Percentiles rank a stretch among this genome's conserved stretches.
These are phyloP conservation scores for Tulasnella calospora DNA, from an alignment of 768 basidiomycete species.

Conservation along the genomic window DNA sequence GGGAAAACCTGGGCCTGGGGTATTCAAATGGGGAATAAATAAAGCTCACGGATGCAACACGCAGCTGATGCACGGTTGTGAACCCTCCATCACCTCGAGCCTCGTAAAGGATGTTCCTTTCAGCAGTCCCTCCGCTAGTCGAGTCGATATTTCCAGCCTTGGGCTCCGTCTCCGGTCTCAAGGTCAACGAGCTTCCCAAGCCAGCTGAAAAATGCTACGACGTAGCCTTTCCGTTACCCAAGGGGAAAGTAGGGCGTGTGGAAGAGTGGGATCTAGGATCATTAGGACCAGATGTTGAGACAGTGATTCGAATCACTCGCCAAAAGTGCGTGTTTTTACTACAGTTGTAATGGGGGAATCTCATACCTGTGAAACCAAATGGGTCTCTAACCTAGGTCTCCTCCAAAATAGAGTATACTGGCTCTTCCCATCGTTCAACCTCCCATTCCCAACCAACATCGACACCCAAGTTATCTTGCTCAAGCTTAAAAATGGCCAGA, in stretches of 20 bases:
- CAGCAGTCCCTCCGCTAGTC: not conserved
- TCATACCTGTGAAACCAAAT: not conserved
- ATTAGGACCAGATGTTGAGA: conserved; percentile 12
- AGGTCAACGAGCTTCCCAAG: not conserved
- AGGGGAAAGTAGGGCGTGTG: conserved; percentile 11
- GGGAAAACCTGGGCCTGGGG: not conserved
- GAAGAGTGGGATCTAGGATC: conserved; percentile 24
- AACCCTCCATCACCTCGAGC: not conserved
- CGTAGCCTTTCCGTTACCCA: conserved; percentile 18
- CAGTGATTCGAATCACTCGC: conserved; percentile 19
- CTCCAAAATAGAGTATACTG: conserved; percentile 21
- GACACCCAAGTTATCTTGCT: conserved; percentile 25
- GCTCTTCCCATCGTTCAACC: conserved; percentile 22
- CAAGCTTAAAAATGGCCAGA: conserved; percentile 2
- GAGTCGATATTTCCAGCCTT: not conserved
- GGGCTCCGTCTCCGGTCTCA: not conserved
- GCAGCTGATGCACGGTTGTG: not conserved
- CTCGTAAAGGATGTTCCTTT: not conserved
- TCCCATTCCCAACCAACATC: conserved; percentile 17
- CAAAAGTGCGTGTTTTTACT: conserved; percentile 11
- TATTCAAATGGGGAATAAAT: not conserved
- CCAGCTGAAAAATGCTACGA: conserved; percentile 16
- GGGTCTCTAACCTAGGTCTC: not conserved
- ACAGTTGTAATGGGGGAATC: not conserved
- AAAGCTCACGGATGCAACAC: not conserved